Evolutionary conservation across 176 grass and related monocot genomes (phyloP), one percentile per base, ranked within the genome.

Genomic region (Oropetium thomaeum): DNA sequence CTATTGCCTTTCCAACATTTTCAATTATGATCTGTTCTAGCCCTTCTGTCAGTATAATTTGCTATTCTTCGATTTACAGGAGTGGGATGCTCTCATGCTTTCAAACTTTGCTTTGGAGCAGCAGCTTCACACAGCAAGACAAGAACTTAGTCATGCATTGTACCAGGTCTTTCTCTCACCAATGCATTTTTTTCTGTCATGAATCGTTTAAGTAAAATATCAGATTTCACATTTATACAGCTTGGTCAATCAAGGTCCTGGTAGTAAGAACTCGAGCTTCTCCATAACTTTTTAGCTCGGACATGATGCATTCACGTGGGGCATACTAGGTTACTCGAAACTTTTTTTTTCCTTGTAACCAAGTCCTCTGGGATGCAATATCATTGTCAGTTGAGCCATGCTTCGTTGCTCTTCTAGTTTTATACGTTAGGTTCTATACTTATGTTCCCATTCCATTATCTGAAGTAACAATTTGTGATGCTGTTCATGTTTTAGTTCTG

Each of bases 61-160:
- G 8, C 79, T 76, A 57, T 70, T 73, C 34, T 62, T 71, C 43
- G 28, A 42, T 58, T 60, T 69, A 23, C 71, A 99, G 96, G 96
- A 99, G 74, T 99, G 96, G 96, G 96, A 99, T 84, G 89, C 92
- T 78, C 64, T 99, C 73, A 92, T 99, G 96, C 82, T 99, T 47
- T 99, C 96, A 70, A 99, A 92, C 82, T 92, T 84, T 85, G 67
- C 96, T 69, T 77, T 99, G 82, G 96, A 99, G 80, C 96, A 99
- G 85, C 96, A 99, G 66, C 82, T 99, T 63, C 91, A 99, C 62
- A 96, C 96, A 25, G 96, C 92, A 77, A 96, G 89, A 65, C 92
- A 99, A 82, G 96, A 99, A 71, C 85, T 99, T 65, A 99, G 96
- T 71, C 96, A 99, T 90, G 96, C 96, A 5, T 76, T 99, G 57